A percentile compares a stretch with the other conserved stretches of the same genome.
Conservation (phyloP, 2,329 filamentous ascomycete species). For the Fusarium piperis region DNA sequence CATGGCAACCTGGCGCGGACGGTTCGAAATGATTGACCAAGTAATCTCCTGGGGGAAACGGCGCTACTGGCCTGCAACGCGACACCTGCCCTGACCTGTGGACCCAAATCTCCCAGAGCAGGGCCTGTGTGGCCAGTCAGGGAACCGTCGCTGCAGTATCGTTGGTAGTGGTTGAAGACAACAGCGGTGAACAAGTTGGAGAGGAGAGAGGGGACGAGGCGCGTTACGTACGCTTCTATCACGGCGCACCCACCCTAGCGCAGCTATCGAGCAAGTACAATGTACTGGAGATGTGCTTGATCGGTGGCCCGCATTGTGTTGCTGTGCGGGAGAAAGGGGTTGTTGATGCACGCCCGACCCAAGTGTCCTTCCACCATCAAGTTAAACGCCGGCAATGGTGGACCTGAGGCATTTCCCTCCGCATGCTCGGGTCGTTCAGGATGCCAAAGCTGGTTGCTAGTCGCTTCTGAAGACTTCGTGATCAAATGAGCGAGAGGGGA, state of each 20-base stretch:
- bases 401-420: slow-evolving; percentile 49
- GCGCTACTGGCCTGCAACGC: slow-evolving; percentile 37
- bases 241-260: slow-evolving; percentile 32
- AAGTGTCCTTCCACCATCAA: slow-evolving; percentile 12
- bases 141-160: slow-evolving; percentile 10
- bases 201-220: slow-evolving; percentile 17
- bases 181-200: slow-evolving; percentile 38
- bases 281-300: slow-evolving; percentile 15
- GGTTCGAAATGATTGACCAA: slow-evolving; percentile 30
- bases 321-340: slow-evolving; percentile 36
- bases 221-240: slow-evolving; percentile 29
- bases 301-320: slow-evolving; percentile 16
- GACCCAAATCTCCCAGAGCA: slow-evolving; percentile 39
- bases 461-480: background rate
- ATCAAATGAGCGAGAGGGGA: background rate
- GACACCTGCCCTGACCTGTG: slow-evolving; percentile 29
- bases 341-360: slow-evolving; percentile 22
- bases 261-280: slow-evolving; percentile 31
- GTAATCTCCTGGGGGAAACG: slow-evolving; percentile 39
- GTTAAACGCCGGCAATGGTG: slow-evolving; percentile 31
- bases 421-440: slow-evolving; percentile 30
- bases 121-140: slow-evolving; percentile 31
- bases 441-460: background rate
- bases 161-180: slow-evolving; percentile 32
- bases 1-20: slow-evolving; percentile 34